phyloP scores from a whole-genome alignment of 2,329 filamentous ascomycete genomes.

The Hypocrella siamensis region DNA sequence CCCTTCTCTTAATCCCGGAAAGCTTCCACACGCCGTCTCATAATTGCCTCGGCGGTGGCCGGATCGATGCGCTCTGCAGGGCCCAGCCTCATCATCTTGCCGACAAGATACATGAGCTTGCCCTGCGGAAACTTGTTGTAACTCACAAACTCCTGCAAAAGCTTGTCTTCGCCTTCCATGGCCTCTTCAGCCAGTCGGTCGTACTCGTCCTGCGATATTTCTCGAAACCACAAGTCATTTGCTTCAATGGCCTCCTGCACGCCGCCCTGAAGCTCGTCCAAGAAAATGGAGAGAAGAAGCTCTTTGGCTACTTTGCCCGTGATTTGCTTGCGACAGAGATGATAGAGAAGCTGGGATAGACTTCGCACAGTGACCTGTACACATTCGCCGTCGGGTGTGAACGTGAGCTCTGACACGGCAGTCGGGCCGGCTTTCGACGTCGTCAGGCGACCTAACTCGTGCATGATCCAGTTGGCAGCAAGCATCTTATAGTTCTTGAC shows the following conservation, averaged over 20 bases:
- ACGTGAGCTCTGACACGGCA: constrained; percentile 14
- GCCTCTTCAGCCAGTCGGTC: constrained; percentile 26
- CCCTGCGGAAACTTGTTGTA: constrained; percentile 34
- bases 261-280: constrained; percentile 26
- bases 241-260: constrained; percentile 28
- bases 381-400: constrained; percentile 31
- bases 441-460: constrained; percentile 57
- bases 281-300: constrained; percentile 35
- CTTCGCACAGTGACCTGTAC: constrained; percentile 26
- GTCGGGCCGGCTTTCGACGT: constrained; percentile 27
- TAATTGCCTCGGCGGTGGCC: constrained; percentile 28
- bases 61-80: constrained; percentile 40
- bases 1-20: constrained; percentile 1
- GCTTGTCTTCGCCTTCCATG: constrained; percentile 27
- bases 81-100: constrained; percentile 40
- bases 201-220: constrained; percentile 33
- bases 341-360: constrained; percentile 34
- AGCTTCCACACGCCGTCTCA: constrained; percentile 19
- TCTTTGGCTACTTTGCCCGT: constrained; percentile 43
- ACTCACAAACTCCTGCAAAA: constrained; percentile 28
- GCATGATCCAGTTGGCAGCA: constrained; percentile 52
- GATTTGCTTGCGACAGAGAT: constrained; percentile 32
- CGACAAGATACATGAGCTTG: constrained; percentile 45
- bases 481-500: constrained; percentile 26
- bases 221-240: constrained; percentile 37